Conservation (phyloP, 1,284 basidiomycete species). For the Sporisorium scitamineum region DNA sequence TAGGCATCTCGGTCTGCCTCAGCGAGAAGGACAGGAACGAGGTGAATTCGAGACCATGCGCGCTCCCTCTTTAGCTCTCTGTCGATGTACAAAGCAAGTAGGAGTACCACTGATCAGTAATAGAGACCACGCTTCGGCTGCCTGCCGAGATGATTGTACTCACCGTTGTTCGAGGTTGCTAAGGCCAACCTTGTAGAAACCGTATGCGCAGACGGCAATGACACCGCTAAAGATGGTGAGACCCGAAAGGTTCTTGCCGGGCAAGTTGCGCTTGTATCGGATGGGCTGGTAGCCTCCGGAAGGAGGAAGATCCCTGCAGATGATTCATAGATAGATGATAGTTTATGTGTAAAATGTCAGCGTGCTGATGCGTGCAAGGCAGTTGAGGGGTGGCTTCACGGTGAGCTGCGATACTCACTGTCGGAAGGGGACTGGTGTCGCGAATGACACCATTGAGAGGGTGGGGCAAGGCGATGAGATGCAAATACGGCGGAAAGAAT, state of each 20-base stretch:
- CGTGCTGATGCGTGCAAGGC: neutral
- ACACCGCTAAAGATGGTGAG: constrained; percentile 86
- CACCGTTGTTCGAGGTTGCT: constrained; percentile 93
- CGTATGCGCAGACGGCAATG: constrained; percentile 85
- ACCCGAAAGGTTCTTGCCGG: constrained; percentile 89
- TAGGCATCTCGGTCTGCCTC: constrained; percentile 92
- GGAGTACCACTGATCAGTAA: neutral
- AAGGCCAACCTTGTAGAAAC: constrained; percentile 90
- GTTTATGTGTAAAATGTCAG: neutral
- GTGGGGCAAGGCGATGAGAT: neutral
- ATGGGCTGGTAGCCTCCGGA: constrained; percentile 90
- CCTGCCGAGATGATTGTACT: constrained; percentile 65
- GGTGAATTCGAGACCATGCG: constrained; percentile 94
- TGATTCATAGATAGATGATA: neutral
- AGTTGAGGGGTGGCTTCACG: neutral
- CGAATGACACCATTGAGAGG: neutral
- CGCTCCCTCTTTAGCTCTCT: constrained; percentile 95
- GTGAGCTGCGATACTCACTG: constrained; percentile 33
- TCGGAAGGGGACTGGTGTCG: constrained; percentile 45
- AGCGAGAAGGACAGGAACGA: constrained; percentile 86
- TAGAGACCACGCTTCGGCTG: neutral
- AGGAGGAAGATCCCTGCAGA: constrained; percentile 90
- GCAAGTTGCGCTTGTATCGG: constrained; percentile 96
- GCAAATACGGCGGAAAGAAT: too few species aligned
- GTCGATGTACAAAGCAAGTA: constrained; percentile 11